Conservation (phyloP, 2,329 filamentous ascomycete species). For the Lecanicillium sp. region DNA sequence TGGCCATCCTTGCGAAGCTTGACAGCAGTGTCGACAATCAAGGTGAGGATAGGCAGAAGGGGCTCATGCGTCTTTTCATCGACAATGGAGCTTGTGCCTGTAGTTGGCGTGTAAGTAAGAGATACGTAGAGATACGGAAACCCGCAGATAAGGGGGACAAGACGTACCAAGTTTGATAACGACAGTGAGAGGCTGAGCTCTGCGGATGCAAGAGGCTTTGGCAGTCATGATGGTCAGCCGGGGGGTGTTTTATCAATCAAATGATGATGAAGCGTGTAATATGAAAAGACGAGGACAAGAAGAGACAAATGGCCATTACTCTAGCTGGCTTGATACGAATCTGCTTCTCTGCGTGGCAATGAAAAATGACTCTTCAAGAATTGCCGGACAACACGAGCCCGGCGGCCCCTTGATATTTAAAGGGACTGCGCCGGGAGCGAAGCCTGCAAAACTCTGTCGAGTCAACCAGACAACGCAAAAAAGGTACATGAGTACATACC, state of each 20-base stretch:
- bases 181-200: slow-evolving; percentile 54
- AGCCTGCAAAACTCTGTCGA: slow-evolving; percentile 13
- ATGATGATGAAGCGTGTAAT: slow-evolving; percentile 13
- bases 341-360: too few species aligned
- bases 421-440: slow-evolving; percentile 1
- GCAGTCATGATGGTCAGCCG: slow-evolving; percentile 14
- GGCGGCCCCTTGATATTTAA: slow-evolving; percentile 13
- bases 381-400: background rate
- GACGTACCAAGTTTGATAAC: slow-evolving; percentile 81
- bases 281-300: slow-evolving; percentile 10
- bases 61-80: slow-evolving; percentile 94
- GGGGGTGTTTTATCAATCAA: slow-evolving; percentile 4
- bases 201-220: slow-evolving; percentile 16
- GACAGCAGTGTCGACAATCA: slow-evolving; percentile 91
- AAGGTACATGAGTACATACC: slow-evolving; percentile 15
- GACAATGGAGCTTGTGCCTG: slow-evolving; percentile 98
- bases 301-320: slow-evolving; percentile 12
- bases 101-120: slow-evolving; percentile 6
- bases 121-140: background rate
- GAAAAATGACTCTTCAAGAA: slow-evolving; percentile 10
- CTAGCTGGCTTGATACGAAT: too few species aligned
- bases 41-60: slow-evolving; percentile 78
- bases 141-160: slow-evolving; percentile 9
- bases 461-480: slow-evolving; percentile 7
- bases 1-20: slow-evolving; percentile 86